Evolutionary conservation across 352 stramenopile genomes (phyloP), one percentile per base, ranked within the genome.

Genomic region (Globisporangium emineosum): DNA sequence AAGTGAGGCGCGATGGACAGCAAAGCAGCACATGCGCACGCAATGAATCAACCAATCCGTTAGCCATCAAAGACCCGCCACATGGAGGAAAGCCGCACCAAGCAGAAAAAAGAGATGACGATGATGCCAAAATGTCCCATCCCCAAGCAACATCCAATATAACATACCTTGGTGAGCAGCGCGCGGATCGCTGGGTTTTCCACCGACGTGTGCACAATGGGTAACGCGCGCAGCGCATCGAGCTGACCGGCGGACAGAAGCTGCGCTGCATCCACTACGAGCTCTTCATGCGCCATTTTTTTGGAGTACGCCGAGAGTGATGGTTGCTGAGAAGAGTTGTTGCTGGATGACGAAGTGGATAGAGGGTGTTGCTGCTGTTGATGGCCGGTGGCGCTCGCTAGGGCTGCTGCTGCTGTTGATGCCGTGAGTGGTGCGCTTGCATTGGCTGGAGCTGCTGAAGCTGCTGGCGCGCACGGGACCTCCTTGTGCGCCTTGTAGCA

Each of bases 401-500:
- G 30, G 9, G 45, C 30, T 21, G 60, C 30, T n/a, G 57, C 4
- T 58, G 57, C 23, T 64, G 33, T 27, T 54, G 49, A 33, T 58
- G 60, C 35, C 55, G 61, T 17, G 37, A 32, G 5, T 33, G 57
- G 23, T 15, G 57, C 7, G 52, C 35, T 42, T 10, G 13, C 45
- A 21, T 52, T 52, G 66, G 23, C 30, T 45, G 33, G n/a, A n/a
- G n/a, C 23, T 54, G 58, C 30, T 58, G n/a, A 19, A 10, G 33
- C 33, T 30, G 37, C 54, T 47, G 56, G 65, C 13, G 70, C 71
- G 50, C 86, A 94, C 21, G 78, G 76, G 51, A 72, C 75, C 58
- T 92, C 79, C 58, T 92, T 93, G 71, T 94, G 86, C 40, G 61
- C 74, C 73, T 92, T 94, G 81, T 80, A 94, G 69, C 86, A 94